These are phyloP conservation scores for Alopecurus myosuroides DNA, from an alignment of 176 grass and related monocot genomes.

Conservation along the genomic window DNA sequence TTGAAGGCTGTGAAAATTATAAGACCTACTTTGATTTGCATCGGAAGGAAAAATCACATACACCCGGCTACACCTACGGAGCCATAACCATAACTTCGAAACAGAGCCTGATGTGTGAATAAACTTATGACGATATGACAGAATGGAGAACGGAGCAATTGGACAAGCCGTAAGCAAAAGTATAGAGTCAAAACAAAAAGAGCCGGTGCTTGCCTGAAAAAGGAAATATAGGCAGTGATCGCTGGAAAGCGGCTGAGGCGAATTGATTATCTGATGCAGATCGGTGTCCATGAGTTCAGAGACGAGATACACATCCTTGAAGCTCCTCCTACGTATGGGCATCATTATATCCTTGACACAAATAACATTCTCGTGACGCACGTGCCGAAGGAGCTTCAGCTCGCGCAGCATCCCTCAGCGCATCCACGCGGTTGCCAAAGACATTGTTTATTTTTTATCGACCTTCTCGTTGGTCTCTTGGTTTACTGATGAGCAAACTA, in stretches of 20 bases:
- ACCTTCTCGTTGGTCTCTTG: conserved; percentile 42
- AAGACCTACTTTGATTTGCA: not conserved
- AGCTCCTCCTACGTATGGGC: conserved; percentile 42
- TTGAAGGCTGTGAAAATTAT: not conserved
- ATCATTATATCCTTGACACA: conserved; percentile 65
- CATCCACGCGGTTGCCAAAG: conserved; percentile 50
- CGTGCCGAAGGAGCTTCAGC: conserved; percentile 52
- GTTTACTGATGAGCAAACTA: conserved; percentile 35
- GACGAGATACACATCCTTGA: conserved; percentile 63
- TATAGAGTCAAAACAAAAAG: not conserved
- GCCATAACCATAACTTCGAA: not conserved
- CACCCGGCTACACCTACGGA: not conserved
- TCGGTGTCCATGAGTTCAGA: conserved; percentile 57
- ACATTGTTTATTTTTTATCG: conserved; percentile 49
- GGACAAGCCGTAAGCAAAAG: not conserved
- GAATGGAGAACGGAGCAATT: not conserved
- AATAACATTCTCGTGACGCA: conserved; percentile 61
- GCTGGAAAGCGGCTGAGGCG: conserved; percentile 38
- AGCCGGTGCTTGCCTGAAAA: conserved; percentile 38
- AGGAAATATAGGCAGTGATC: conserved; percentile 68
- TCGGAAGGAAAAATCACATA: not conserved
- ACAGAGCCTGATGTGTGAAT: not conserved
- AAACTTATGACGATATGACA: not conserved
- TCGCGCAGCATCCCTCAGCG: conserved; percentile 48
- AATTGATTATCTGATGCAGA: conserved; percentile 57